Evolutionary conservation across 106 monocot genomes (phyloP).

Genomic region (Gastrodia elata): DNA sequence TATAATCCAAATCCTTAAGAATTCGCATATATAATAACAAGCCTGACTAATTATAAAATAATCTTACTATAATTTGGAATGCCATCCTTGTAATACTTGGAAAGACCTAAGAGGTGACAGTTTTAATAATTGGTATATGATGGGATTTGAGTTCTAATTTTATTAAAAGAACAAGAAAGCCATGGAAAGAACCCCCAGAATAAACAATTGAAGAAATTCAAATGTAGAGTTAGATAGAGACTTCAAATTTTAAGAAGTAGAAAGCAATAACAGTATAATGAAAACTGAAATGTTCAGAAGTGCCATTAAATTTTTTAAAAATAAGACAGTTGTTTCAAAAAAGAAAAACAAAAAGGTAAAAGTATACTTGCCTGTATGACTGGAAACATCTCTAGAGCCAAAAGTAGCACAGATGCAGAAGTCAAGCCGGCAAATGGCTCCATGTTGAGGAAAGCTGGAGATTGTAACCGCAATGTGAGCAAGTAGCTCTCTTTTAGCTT

Average conservation of each 20-base stretch:
- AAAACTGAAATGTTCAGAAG: neutral
- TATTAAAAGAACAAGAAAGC: neutral
- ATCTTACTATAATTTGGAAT: no score
- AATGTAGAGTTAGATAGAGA: neutral
- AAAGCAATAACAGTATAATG: neutral
- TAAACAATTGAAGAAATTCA: neutral
- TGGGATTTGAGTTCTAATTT: no score
- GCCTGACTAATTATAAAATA: no score
- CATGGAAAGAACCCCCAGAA: neutral
- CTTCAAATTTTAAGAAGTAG: neutral
- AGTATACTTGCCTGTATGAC: neutral
- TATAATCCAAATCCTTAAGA: no score
- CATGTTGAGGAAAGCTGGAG: neutral
- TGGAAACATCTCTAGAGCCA: neutral
- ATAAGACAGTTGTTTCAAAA: conserved; percentile 1
- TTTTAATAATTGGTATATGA: no score
- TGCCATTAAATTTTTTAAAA: neutral
- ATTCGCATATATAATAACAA: no score
- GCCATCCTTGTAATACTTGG: no score
- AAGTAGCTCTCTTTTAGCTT: neutral
- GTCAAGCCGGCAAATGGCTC: neutral
- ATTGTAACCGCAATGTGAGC: neutral
- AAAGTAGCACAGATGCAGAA: neutral
- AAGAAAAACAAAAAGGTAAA: no score
- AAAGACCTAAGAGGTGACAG: no score